Conservation (phyloP, 306 rosid species). For the Dalbergia oliveri region DNA sequence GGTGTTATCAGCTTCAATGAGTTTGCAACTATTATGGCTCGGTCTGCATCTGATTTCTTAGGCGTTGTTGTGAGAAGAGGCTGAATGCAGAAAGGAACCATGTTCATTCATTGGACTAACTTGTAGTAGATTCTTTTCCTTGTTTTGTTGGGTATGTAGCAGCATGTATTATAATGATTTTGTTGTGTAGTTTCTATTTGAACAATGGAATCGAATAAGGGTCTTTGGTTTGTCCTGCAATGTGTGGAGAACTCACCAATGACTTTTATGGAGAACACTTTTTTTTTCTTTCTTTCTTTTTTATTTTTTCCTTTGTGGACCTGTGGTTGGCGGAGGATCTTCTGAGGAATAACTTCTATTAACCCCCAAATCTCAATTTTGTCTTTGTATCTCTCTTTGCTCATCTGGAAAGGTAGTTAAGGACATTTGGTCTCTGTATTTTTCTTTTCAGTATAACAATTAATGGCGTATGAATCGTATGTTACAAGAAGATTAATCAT, state of each 20-base stretch:
- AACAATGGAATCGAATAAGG: slow-evolving; percentile 34
- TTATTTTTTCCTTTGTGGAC: not conserved
- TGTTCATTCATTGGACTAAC: slow-evolving; percentile 9
- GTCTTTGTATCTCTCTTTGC: not conserved
- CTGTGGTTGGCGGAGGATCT: not conserved
- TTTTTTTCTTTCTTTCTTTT: not conserved
- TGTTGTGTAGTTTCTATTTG: not conserved
- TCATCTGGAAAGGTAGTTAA: too few relatives aligned
- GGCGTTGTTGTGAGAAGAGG: slow-evolving; percentile 48
- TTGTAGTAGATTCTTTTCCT: slow-evolving; percentile 6
- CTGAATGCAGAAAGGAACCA: not conserved
- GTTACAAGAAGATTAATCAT: not conserved
- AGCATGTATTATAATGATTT: not conserved
- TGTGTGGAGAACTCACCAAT: not conserved
- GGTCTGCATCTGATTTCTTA: slow-evolving; percentile 70
- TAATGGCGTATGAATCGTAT: not conserved
- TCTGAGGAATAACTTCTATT: not conserved
- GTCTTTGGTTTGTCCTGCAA: not conserved
- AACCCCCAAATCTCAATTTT: not conserved
- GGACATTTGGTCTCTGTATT: not conserved
- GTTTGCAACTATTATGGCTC: slow-evolving; percentile 75
- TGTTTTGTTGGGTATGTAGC: slow-evolving; percentile 29
- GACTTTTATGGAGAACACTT: too few relatives aligned
- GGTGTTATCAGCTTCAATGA: slow-evolving; percentile 84
- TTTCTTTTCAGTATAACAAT: not conserved